Conservation (phyloP, 495 filamentous ascomycete species). For the Choiromyces venosus region DNA sequence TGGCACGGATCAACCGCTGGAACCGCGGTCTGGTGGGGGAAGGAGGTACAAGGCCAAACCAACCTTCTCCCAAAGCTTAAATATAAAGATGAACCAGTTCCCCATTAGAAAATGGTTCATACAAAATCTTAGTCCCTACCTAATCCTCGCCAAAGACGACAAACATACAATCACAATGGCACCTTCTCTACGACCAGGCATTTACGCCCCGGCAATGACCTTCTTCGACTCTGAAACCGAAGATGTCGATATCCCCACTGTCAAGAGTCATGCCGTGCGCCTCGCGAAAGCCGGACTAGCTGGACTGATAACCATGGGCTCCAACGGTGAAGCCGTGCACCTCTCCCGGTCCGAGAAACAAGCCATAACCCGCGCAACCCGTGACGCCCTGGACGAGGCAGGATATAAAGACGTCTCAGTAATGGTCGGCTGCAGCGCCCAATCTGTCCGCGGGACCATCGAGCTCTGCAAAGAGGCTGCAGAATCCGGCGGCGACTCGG, state of each 20-base stretch:
- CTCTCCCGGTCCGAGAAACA: conserved; percentile 68
- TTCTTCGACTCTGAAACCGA: conserved; percentile 79
- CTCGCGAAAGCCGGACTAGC: conserved; percentile 76
- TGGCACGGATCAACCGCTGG: not conserved
- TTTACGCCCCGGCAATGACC: conserved; percentile 86
- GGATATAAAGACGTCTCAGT: conserved; percentile 71
- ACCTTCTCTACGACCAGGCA: conserved; percentile 66
- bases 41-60: not conserved
- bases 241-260: conserved; percentile 70
- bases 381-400: conserved; percentile 75
- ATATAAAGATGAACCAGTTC: not conserved
- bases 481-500: conserved; percentile 69
- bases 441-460: conserved; percentile 71
- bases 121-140: not conserved
- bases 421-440: conserved; percentile 73
- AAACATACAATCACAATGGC: conserved; percentile 16
- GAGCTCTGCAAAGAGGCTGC: conserved; percentile 64
- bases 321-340: conserved; percentile 84
- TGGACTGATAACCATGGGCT: conserved; percentile 82
- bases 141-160: not conserved
- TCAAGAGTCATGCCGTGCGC: conserved; percentile 73
- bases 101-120: not conserved
- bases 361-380: conserved; percentile 69
- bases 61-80: not conserved
- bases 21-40: not conserved